A percentile compares a stretch with the other conserved stretches of the same genome.
Evolutionary conservation across 495 filamentous ascomycete species (phyloP).

Genomic region (Penicillium flavigenum): DNA sequence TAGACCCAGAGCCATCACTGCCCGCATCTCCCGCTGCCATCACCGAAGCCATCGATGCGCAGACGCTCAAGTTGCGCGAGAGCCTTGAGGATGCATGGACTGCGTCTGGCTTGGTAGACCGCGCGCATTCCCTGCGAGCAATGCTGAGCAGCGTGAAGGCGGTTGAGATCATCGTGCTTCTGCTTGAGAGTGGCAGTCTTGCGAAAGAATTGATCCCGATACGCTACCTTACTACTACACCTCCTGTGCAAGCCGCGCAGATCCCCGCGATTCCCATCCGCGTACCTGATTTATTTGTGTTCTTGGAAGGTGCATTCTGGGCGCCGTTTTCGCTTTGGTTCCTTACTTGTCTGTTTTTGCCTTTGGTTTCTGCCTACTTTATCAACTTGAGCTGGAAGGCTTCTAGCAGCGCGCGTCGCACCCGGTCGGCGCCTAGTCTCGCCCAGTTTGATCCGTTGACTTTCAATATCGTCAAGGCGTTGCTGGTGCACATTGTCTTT

Average conservation of each 20-base stretch:
- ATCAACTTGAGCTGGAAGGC: constrained; percentile 70
- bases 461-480: constrained; percentile 83
- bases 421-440: constrained; percentile 30
- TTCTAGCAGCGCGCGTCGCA: constrained; percentile 28
- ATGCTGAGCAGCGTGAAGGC: constrained; percentile 66
- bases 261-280: constrained; percentile 52
- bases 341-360: constrained; percentile 66
- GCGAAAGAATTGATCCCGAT: constrained; percentile 54
- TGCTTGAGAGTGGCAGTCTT: constrained; percentile 54
- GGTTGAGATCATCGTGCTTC: constrained; percentile 63
- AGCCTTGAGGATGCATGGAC: constrained; percentile 45
- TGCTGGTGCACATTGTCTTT: constrained; percentile 78
- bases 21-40: constrained; percentile 85
- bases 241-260: constrained; percentile 50
- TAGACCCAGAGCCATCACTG: constrained; percentile 35
- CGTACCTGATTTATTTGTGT: constrained; percentile 76
- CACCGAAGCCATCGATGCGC: constrained; percentile 74
- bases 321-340: constrained; percentile 74
- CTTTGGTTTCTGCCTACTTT: constrained; percentile 74
- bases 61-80: constrained; percentile 62
- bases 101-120: constrained; percentile 44
- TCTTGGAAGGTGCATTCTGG: constrained; percentile 83
- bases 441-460: constrained; percentile 77
- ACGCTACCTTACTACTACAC: constrained; percentile 67
- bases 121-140: constrained; percentile 53